Evolutionary conservation across 2,329 filamentous ascomycete genomes (phyloP).

Genomic region (Phialophora expanda): DNA sequence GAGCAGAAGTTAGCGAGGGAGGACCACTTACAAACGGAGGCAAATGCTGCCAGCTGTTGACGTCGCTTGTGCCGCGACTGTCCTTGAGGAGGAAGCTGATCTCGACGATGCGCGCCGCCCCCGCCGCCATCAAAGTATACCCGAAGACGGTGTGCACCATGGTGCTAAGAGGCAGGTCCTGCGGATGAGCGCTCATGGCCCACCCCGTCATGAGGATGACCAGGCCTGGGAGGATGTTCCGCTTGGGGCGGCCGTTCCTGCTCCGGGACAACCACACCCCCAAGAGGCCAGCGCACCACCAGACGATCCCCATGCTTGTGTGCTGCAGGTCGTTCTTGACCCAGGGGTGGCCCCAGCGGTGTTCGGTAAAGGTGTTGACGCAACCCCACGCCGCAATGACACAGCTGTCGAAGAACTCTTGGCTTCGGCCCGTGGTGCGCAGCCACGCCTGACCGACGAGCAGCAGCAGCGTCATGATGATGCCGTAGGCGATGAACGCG

Average conservation of each 20-base stretch:
- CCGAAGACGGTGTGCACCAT: constrained; percentile 90
- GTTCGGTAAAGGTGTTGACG: constrained; percentile 97
- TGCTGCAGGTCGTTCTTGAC: constrained; percentile 94
- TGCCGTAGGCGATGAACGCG: constrained; percentile 92
- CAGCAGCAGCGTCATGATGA: constrained; percentile 82
- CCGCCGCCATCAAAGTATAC: constrained; percentile 92
- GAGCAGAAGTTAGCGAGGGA: constrained; percentile 29
- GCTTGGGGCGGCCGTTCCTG: constrained; percentile 80
- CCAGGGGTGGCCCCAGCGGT: constrained; percentile 89
- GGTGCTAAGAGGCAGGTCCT: constrained; percentile 79
- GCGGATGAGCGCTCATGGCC: constrained; percentile 92
- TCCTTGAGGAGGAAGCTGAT: constrained; percentile 86
- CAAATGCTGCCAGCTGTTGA: constrained; percentile 74
- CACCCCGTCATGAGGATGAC: constrained; percentile 92
- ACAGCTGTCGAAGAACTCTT: constrained; percentile 94
- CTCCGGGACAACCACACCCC: constrained; percentile 90
- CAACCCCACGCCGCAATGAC: constrained; percentile 95
- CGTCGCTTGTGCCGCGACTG: constrained; percentile 68
- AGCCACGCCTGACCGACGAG: constrained; percentile 90
- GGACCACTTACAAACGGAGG: constrained; percentile 68
- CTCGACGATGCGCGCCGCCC: constrained; percentile 83
- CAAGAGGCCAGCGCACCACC: constrained; percentile 92
- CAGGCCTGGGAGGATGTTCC: constrained; percentile 90
- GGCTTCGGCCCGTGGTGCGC: constrained; percentile 78
- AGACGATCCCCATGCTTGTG: constrained; percentile 98